Conservation (phyloP, 805 yeast species). For the Cyberlindnera xylosilytica region DNA sequence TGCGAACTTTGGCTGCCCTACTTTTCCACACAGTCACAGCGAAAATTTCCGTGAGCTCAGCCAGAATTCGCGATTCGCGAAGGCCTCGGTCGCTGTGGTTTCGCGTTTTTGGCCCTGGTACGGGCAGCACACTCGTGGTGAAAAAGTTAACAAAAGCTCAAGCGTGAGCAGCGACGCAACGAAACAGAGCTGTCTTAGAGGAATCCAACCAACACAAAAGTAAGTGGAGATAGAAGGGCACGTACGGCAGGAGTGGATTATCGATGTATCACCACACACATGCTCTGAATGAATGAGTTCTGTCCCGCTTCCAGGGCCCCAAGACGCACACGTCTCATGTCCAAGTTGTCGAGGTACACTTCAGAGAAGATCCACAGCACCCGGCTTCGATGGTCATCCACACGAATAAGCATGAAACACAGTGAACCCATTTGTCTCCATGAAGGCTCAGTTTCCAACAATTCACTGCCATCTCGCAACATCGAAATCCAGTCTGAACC, state of each 20-base stretch:
- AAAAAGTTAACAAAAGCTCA: slow-evolving; percentile 19
- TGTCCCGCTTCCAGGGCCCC: no score
- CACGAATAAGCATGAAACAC: no score
- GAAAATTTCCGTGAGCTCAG: background rate
- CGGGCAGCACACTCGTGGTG: slow-evolving; percentile 14
- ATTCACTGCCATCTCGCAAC: no score
- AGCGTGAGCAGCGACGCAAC: slow-evolving; percentile 2
- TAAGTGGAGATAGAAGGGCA: slow-evolving; percentile 12
- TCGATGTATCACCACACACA: background rate
- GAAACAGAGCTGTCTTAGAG: background rate
- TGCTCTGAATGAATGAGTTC: no score
- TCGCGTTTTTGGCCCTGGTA: slow-evolving; percentile 2
- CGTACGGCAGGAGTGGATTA: background rate
- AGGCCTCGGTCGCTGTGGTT: background rate
- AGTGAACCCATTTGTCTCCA: no score
- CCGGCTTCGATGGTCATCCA: no score
- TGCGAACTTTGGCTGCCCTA: background rate
- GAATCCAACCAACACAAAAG: slow-evolving; percentile 15
- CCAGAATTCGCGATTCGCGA: background rate
- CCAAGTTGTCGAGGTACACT: no score
- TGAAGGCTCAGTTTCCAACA: no score
- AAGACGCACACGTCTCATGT: no score
- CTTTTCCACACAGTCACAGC: slow-evolving; percentile 1
- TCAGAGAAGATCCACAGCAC: no score
- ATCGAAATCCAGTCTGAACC: background rate